A percentile compares a stretch with the other conserved stretches of the same genome.
Evolutionary conservation across 257 asterid species (phyloP).

Genomic region (Solanum sejunctum): DNA sequence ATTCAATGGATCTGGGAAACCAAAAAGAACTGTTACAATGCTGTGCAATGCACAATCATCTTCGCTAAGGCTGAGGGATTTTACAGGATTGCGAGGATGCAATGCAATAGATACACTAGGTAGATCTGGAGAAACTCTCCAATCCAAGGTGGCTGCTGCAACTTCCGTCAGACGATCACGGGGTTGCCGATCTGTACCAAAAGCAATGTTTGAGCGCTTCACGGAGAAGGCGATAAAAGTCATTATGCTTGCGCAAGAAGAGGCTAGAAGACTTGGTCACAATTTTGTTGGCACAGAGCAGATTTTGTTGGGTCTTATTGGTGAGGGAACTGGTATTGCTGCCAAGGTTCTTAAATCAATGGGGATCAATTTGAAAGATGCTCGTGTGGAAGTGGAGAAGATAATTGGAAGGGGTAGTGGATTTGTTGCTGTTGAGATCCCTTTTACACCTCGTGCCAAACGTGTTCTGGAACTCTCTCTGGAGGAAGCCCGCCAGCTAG

Average conservation of each 20-base stretch:
- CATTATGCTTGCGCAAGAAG: slow-evolving; percentile 98
- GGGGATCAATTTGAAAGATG: slow-evolving; percentile 96
- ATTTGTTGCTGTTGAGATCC: slow-evolving; percentile 95
- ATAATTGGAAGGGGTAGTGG: slow-evolving; percentile 98
- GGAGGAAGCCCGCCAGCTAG: slow-evolving; percentile 99
- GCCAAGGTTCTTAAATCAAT: slow-evolving; percentile 95
- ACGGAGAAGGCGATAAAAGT: slow-evolving; percentile 96
- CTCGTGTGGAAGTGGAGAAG: slow-evolving; percentile 98
- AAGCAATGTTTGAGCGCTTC: slow-evolving; percentile 97
- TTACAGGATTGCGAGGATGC: slow-evolving; percentile 62
- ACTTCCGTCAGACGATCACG: slow-evolving; percentile 31
- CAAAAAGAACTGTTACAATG: slow-evolving; percentile 37
- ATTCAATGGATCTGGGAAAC: slow-evolving; percentile 34
- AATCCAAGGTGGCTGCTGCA: slow-evolving; percentile 52
- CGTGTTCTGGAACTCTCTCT: slow-evolving; percentile 90
- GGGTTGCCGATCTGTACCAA: slow-evolving; percentile 39
- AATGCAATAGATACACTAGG: slow-evolving; percentile 55
- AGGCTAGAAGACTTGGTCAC: slow-evolving; percentile 95
- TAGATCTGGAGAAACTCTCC: slow-evolving; percentile 36
- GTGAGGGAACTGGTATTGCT: slow-evolving; percentile 99
- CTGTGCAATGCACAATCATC: slow-evolving; percentile 27
- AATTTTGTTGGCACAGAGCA: slow-evolving; percentile 97
- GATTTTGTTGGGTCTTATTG: slow-evolving; percentile 85
- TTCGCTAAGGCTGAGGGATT: slow-evolving; percentile 33
- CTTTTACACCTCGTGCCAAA: slow-evolving; percentile 97